These are phyloP conservation scores for Letharia lupina DNA, from an alignment of 495 filamentous ascomycete genomes.

Conservation along the genomic window DNA sequence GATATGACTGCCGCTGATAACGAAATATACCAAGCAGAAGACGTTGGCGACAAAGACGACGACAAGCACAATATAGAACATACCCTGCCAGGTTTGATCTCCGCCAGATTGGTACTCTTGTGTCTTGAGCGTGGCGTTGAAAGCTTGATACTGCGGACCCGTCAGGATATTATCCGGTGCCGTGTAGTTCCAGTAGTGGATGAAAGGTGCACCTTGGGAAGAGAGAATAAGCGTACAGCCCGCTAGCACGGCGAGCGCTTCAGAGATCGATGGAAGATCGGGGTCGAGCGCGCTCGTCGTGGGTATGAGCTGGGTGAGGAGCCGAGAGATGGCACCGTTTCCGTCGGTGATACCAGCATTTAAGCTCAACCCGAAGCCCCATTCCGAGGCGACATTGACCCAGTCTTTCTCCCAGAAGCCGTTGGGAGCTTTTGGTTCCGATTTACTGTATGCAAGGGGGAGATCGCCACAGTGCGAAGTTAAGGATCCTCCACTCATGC, in stretches of 20 bases:
- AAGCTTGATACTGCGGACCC: constrained; percentile 38
- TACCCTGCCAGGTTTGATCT: constrained; percentile 44
- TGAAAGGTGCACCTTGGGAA: constrained; percentile 45
- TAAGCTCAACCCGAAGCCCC: constrained; percentile 49
- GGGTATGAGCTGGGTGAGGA: constrained; percentile 49
- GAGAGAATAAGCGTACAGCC: constrained; percentile 54
- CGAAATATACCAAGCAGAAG: constrained; percentile 48
- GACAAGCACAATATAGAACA: constrained; percentile 56
- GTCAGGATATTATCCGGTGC: constrained; percentile 28
- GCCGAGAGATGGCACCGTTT: constrained; percentile 53
- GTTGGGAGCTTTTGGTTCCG: constrained; percentile 29
- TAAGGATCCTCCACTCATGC: constrained; percentile 46
- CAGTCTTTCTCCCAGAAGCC: constrained; percentile 41
- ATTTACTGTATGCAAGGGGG: constrained; percentile 42
- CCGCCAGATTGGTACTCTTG: constrained; percentile 58
- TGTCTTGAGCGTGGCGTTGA: constrained; percentile 48
- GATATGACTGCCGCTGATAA: constrained; percentile 46
- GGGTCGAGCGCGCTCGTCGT: constrained; percentile 30
- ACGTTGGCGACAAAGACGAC: constrained; percentile 55
- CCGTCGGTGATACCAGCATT: constrained; percentile 50
- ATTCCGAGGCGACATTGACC: constrained; percentile 49
- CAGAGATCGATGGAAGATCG: constrained; percentile 51
- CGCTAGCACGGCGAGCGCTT: constrained; percentile 58
- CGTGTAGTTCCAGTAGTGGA: constrained; percentile 48
- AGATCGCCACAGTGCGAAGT: constrained; percentile 49